Percentiles rank a stretch among this genome's conserved stretches.
Evolutionary conservation across 2,329 filamentous ascomycete genomes (phyloP).

Genomic region (Aspergillus candidus): DNA sequence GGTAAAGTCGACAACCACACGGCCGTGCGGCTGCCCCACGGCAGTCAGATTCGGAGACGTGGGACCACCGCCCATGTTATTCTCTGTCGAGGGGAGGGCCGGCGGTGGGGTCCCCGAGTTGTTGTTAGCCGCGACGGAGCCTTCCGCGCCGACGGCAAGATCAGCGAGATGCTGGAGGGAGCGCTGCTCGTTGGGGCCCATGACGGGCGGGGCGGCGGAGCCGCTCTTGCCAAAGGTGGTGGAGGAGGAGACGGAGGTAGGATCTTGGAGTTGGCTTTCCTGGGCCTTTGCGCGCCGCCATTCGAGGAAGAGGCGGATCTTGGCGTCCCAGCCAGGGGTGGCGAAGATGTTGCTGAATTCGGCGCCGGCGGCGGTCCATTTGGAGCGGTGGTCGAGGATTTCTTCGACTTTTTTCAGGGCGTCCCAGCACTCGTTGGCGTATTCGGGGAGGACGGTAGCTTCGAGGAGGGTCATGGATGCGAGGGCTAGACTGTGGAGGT

Average conservation of each 20-base stretch:
- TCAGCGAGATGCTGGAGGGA: constrained; percentile 41
- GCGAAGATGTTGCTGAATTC: constrained; percentile 37
- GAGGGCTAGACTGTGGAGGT: constrained; percentile 36
- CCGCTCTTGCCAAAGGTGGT: constrained; percentile 11
- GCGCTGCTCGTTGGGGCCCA: constrained; percentile 40
- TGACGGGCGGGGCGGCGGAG: constrained; percentile 25
- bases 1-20: constrained; percentile 35
- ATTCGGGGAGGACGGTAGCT: constrained; percentile 35
- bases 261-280: constrained; percentile 27
- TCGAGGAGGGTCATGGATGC: constrained; percentile 40
- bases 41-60: constrained; percentile 22
- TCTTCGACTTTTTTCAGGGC: constrained; percentile 47
- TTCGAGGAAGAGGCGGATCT: constrained; percentile 37
- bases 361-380: constrained; percentile 19
- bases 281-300: constrained; percentile 32
- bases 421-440: constrained; percentile 35
- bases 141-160: constrained; percentile 39
- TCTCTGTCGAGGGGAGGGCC: constrained; percentile 18
- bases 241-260: not conserved
- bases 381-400: constrained; percentile 42
- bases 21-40: constrained; percentile 23
- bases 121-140: constrained; percentile 26
- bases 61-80: constrained; percentile 13
- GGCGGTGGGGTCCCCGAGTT: constrained; percentile 22
- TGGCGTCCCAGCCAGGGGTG: constrained; percentile 36